Percentiles rank a stretch among this genome's conserved stretches.
phyloP scores from a whole-genome alignment of 1,139 yeast species.

The Keqinozyma sinolaborantium region DNA sequence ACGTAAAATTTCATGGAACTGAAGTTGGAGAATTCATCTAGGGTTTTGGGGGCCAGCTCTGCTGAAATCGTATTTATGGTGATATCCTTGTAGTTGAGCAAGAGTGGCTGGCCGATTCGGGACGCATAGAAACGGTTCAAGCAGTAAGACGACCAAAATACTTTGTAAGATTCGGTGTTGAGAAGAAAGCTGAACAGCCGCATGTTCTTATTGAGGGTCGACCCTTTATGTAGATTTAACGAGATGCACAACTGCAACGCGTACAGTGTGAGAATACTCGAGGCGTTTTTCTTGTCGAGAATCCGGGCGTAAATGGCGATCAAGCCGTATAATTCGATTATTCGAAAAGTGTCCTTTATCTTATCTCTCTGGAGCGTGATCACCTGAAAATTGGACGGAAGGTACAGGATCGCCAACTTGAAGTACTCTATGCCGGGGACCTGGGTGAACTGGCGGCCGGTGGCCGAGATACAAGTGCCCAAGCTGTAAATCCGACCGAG shows the following conservation, averaged over 20 bases:
- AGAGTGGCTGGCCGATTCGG: slow-evolving; percentile 24
- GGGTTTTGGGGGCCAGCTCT: slow-evolving; percentile 3
- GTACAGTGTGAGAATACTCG: slow-evolving; percentile 19
- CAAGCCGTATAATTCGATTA: slow-evolving; percentile 23
- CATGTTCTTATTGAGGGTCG: slow-evolving; percentile 6
- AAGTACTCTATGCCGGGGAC: slow-evolving; percentile 23
- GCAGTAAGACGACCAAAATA: slow-evolving; percentile 27
- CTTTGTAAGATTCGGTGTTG: slow-evolving; percentile 7
- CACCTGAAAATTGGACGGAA: slow-evolving; percentile 18
- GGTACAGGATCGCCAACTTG: slow-evolving; percentile 14
- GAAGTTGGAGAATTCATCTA: slow-evolving; percentile 13
- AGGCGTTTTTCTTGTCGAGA: slow-evolving; percentile 25
- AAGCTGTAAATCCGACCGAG: slow-evolving; percentile 20
- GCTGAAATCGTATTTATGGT: slow-evolving; percentile 3
- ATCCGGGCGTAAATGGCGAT: slow-evolving; percentile 22
- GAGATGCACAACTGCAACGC: slow-evolving; percentile 26
- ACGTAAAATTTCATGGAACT: slow-evolving; percentile 17
- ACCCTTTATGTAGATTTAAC: slow-evolving; percentile 20
- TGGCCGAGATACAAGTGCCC: slow-evolving; percentile 6
- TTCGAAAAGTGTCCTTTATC: slow-evolving; percentile 14
- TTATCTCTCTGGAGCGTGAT: slow-evolving; percentile 11
- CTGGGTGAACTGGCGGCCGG: slow-evolving; percentile 1
- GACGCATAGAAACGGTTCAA: slow-evolving; percentile 22
- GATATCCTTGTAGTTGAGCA: slow-evolving; percentile 17
- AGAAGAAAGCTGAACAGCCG: background rate